phyloP scores from a whole-genome alignment of 768 basidiomycete genomes.

The Galerina marginata region DNA sequence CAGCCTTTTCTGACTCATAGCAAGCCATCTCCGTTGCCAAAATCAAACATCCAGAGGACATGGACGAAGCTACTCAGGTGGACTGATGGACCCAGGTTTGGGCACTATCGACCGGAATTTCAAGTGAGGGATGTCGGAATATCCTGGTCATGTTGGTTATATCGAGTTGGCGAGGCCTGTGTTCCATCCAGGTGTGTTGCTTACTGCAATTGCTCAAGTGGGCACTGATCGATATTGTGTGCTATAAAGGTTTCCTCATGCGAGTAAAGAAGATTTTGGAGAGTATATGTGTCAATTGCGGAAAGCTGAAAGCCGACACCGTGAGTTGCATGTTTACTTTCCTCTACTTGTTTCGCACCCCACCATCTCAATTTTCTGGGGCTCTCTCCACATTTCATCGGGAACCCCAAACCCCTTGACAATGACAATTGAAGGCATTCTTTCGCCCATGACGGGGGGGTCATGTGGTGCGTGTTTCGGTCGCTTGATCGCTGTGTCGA shows the following conservation, averaged over 20 bases:
- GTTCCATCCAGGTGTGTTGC: constrained; percentile 86
- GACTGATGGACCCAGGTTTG: constrained; percentile 97
- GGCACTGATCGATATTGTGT: constrained; percentile 2
- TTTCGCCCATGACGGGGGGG: constrained; percentile 76
- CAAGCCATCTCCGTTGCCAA: constrained; percentile 99
- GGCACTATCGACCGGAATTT: constrained; percentile 97
- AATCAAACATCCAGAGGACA: constrained; percentile 98
- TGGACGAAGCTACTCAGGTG: constrained; percentile 95
- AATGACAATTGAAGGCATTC: constrained; percentile 84
- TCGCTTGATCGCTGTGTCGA: constrained; percentile 92
- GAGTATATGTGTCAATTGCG: constrained; percentile 98
- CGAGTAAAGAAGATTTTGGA: constrained; percentile 99
- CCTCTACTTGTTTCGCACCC: constrained; percentile 94
- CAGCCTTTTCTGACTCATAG: constrained; percentile 46
- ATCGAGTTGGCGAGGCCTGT: constrained; percentile 97
- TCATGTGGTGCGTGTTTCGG: constrained; percentile 77
- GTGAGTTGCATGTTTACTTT: constrained; percentile 78
- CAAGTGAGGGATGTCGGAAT: constrained; percentile 99
- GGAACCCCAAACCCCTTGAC: constrained; percentile 98
- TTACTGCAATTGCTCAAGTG: not conserved
- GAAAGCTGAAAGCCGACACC: constrained; percentile 95
- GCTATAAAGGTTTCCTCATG: constrained; percentile 77
- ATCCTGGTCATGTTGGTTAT: constrained; percentile 99
- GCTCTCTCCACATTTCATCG: constrained; percentile 91
- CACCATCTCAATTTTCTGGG: constrained; percentile 97